Evolutionary conservation across 139 green algal species (phyloP).

Genomic region (Micractinium conductrix): DNA sequence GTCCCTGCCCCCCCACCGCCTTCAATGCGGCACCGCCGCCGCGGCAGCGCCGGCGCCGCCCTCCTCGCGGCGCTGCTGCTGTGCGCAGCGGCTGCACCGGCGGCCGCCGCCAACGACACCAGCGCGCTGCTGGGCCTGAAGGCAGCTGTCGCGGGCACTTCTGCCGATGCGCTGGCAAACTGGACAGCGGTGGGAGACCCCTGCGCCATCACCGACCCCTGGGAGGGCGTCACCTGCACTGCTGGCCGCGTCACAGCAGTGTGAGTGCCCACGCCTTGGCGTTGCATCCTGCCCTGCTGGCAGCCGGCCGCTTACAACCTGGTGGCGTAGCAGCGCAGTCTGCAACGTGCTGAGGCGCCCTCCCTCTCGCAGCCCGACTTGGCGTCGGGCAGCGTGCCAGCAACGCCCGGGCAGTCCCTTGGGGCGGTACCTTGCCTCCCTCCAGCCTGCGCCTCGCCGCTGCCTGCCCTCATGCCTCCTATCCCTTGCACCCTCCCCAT

Average conservation of each 20-base stretch:
- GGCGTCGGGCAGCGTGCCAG: too few species aligned
- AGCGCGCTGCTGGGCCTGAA: constrained; percentile 8
- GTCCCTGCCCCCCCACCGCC: too few species aligned
- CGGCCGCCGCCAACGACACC: not conserved
- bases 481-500: not conserved
- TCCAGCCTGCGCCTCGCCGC: not conserved
- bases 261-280: constrained; percentile 9
- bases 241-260: constrained; percentile 9
- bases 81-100: not conserved
- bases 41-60: too few species aligned
- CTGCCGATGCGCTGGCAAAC: not conserved
- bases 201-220: not conserved
- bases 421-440: too few species aligned
- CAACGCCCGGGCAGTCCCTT: too few species aligned
- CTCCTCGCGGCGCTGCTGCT: not conserved
- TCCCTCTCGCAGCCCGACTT: too few species aligned
- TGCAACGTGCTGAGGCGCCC: too few species aligned
- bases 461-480: not conserved
- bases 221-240: constrained; percentile 21
- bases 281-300: too few species aligned
- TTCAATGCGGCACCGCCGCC: too few species aligned
- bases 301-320: too few species aligned
- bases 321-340: too few species aligned
- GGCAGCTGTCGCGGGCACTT: not conserved
- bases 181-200: constrained; percentile 6